Conservation (phyloP, 805 yeast species). For the Monosporozyma aquatica region DNA sequence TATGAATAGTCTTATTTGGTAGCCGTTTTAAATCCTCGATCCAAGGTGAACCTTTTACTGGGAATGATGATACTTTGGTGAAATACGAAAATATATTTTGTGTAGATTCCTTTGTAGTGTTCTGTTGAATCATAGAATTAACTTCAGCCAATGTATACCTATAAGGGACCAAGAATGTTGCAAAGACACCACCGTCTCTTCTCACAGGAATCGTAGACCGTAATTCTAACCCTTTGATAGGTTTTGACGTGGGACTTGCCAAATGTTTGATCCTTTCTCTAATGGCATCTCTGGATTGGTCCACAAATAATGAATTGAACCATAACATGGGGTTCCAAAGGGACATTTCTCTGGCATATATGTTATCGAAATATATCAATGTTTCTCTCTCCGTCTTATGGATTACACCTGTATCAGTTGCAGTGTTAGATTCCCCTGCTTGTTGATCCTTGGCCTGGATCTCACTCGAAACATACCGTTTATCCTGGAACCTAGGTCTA, state of each 20-base stretch:
- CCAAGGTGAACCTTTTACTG: conserved; percentile 92
- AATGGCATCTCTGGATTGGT: conserved; percentile 33
- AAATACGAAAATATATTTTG: conserved; percentile 34
- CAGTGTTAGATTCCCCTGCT: conserved; percentile 47
- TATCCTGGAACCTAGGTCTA: neutral
- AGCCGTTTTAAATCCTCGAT: conserved; percentile 81
- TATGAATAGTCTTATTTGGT: conserved; percentile 55
- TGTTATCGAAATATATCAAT: conserved; percentile 47
- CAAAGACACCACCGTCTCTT: conserved; percentile 93
- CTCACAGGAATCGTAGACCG: conserved; percentile 57
- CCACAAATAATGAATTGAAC: conserved; percentile 32
- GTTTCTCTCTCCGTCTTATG: conserved; percentile 42
- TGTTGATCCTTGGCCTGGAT: conserved; percentile 38
- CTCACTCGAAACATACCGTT: conserved; percentile 32
- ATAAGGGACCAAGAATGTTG: conserved; percentile 57
- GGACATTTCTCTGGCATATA: conserved; percentile 39
- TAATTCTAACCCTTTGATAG: conserved; percentile 38
- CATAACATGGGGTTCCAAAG: conserved; percentile 41
- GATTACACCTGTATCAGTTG: conserved; percentile 50
- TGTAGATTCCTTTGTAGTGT: conserved; percentile 35
- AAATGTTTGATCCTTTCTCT: conserved; percentile 33
- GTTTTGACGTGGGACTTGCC: conserved; percentile 31
- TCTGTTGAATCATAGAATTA: conserved; percentile 41
- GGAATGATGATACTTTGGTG: conserved; percentile 47
- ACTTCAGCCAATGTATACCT: conserved; percentile 42